A percentile compares a stretch with the other conserved stretches of the same genome.
Evolutionary conservation across 805 yeast species (phyloP).

Genomic region (Soucietia sequanensis): DNA sequence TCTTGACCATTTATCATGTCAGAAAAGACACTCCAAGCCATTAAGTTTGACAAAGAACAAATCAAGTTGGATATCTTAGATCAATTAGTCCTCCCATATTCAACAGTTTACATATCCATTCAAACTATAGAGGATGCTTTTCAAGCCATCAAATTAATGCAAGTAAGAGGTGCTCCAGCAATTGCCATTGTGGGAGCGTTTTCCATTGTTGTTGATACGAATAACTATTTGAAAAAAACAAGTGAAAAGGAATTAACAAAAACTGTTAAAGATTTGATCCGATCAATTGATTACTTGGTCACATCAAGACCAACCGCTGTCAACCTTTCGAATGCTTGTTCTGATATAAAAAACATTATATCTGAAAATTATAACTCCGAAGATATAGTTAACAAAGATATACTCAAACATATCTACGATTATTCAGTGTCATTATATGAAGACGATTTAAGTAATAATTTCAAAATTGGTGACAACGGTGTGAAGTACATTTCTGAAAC

Average conservation of each 20-base stretch:
- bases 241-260: slow-evolving; percentile 3
- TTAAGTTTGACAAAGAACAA: slow-evolving; percentile 53
- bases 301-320: slow-evolving; percentile 95
- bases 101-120: slow-evolving; percentile 65
- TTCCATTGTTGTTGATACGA: slow-evolving; percentile 72
- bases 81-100: slow-evolving; percentile 80
- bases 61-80: slow-evolving; percentile 63
- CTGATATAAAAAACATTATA: slow-evolving; percentile 42
- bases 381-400: slow-evolving; percentile 23
- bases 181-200: slow-evolving; percentile 93
- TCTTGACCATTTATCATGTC: too few relatives aligned
- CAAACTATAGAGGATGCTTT: slow-evolving; percentile 70
- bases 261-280: slow-evolving; percentile 34
- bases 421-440: slow-evolving; percentile 60
- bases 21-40: slow-evolving; percentile 60
- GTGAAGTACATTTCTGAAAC: slow-evolving; percentile 57
- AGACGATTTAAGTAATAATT: slow-evolving; percentile 78
- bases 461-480: slow-evolving; percentile 78
- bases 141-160: slow-evolving; percentile 84
- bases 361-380: slow-evolving; percentile 9
- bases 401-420: slow-evolving; percentile 32
- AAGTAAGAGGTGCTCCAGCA: slow-evolving; percentile 98
- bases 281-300: slow-evolving; percentile 62
- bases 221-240: slow-evolving; percentile 18
- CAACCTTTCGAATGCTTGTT: slow-evolving; percentile 75